Evolutionary conservation across 352 stramenopile genomes (phyloP).

Genomic region (Phytopythium mirpurense): DNA sequence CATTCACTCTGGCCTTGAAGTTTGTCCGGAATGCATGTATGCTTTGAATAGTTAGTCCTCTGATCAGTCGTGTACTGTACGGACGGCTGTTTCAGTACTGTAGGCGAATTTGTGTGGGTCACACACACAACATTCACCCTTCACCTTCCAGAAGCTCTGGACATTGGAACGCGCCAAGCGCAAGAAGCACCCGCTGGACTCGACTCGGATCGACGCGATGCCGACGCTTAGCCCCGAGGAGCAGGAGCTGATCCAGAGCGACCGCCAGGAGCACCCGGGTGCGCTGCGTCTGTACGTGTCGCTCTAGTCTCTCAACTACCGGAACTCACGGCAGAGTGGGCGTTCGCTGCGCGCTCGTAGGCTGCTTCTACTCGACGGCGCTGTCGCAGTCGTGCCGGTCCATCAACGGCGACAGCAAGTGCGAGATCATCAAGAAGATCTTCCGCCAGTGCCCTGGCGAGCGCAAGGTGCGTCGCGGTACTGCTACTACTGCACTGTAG

Average conservation of each 20-base stretch:
- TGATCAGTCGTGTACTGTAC: too few relatives aligned
- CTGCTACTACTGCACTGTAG: too few relatives aligned
- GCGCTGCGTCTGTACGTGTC: background rate
- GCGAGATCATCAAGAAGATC: conserved; percentile 83
- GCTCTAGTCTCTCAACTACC: too few relatives aligned
- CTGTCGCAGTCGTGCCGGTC: conserved; percentile 72
- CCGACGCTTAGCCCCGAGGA: conserved; percentile 62
- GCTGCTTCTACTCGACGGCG: conserved; percentile 79
- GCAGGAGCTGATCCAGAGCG: conserved; percentile 65
- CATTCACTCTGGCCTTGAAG: conserved; percentile 3
- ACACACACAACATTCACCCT: too few relatives aligned
- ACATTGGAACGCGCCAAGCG: conserved; percentile 1
- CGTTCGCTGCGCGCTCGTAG: conserved; percentile 9
- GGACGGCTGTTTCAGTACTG: too few relatives aligned
- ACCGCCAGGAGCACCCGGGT: conserved; percentile 65
- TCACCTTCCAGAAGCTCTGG: too few relatives aligned
- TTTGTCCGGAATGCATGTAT: background rate
- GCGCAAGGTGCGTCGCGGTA: conserved; percentile 29
- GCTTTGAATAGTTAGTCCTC: background rate
- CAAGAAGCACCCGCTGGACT: background rate
- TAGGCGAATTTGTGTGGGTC: too few relatives aligned
- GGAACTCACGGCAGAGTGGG: too few relatives aligned
- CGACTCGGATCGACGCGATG: conserved; percentile 22
- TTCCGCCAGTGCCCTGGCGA: conserved; percentile 75
- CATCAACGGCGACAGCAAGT: conserved; percentile 83